Evolutionary conservation across 2,329 filamentous ascomycete species (phyloP), one percentile per base, ranked within the genome.

Genomic region (Bipolaris zeicola): DNA sequence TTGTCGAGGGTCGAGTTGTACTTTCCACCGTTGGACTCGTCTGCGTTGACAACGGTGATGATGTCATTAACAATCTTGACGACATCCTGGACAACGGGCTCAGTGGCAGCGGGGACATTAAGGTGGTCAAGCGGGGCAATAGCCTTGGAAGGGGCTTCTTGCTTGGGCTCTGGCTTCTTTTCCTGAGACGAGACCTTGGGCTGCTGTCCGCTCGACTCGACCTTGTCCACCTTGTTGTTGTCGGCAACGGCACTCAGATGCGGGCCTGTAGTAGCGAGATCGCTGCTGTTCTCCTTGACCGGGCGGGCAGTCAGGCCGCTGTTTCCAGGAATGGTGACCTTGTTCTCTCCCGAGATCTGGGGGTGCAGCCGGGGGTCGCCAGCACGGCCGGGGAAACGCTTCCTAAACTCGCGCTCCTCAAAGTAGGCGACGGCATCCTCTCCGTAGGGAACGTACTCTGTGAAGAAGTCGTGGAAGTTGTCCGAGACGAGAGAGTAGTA

Each of bases 391-490:
- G 74, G 87, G 81, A 96, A 97, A 55, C 91, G 88, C 78, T 89
- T 92, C 74, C 89, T 87, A 81, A 96, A 97, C 71, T 97, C 92
- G 65, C 89, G 86, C 80, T 99, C 95, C 79, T 99, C 95, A 50
- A 99, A 88, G 80, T 96, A 98, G 24, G 96, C 86, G 43, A 99
- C 94, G 16, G 90, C 90, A 74, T 96, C 91, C 79, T 99, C 95
- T 70, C 93, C 95, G 66, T 90, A 96, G 20, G 95, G 95, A 16
- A 99, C 80, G 77, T 94, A 99, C 79, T 97, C 93, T 69, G 93
- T 98, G 80, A 99, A 99, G 82, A 97, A 95, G 78, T 99, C 95
- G 79, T 99, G 94, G 85, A 98, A 99, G 79, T 92, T 96, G 82
- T 99, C 95, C 73, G 89, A 96, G 77, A 95, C 85, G 63, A 96